These are phyloP conservation scores for Letharia lupina DNA, from an alignment of 495 filamentous ascomycete genomes.

Conservation along the genomic window DNA sequence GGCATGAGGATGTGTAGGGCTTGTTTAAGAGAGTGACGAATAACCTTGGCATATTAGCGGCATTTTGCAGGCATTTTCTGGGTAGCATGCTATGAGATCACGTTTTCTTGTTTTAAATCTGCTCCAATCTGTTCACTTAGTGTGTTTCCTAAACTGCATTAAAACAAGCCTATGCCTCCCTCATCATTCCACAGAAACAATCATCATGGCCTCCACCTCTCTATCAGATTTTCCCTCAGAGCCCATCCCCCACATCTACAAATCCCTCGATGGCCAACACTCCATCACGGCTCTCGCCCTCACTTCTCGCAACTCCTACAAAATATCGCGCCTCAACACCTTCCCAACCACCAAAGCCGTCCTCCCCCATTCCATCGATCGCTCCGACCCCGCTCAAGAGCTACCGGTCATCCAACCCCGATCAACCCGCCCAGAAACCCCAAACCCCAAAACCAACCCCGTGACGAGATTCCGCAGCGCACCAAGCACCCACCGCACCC, in stretches of 20 bases:
- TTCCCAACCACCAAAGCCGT: not conserved
- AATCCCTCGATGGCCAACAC: not conserved
- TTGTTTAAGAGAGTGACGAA: not conserved
- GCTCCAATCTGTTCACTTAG: no score
- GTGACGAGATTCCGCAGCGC: no score
- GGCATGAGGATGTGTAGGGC: slow-evolving; percentile 24
- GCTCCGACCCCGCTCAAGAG: not conserved
- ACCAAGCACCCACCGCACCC: no score
- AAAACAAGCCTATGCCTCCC: not conserved
- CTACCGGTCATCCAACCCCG: no score
- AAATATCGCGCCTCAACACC: not conserved
- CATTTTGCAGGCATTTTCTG: slow-evolving; percentile 10
- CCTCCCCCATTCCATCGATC: not conserved
- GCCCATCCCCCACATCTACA: not conserved
- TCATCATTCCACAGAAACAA: not conserved
- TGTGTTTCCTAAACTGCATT: not conserved
- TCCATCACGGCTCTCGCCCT: not conserved
- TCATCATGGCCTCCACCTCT: not conserved
- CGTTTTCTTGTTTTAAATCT: no score
- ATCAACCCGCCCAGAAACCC: no score
- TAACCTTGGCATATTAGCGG: slow-evolving; percentile 3
- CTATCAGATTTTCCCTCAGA: not conserved
- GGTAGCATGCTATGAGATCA: not conserved
- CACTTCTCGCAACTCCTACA: not conserved
- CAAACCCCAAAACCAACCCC: no score